Base-by-base conservation (phyloP, 352 stramenopile species). In the Thalassiosira ordinaria region DNA sequence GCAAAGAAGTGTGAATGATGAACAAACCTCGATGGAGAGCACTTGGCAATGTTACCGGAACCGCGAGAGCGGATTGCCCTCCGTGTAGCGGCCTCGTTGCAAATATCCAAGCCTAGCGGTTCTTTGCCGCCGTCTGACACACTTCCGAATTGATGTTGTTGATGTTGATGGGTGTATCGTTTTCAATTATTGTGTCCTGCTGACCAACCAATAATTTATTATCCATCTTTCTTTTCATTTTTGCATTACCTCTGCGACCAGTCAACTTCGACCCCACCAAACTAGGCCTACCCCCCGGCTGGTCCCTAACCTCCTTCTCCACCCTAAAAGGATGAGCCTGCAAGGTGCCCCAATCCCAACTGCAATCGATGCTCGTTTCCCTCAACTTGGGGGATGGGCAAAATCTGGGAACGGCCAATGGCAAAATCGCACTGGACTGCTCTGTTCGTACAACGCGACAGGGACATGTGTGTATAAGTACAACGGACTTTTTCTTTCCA, bases 291-390 rank as follows among this genome's bases (percentile, higher is more conserved):
- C 86, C 88, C 7, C 27, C 75, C n/a, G 44, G 57, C 18, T 93
- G 84, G 84, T 87, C 84, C 0, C 73, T 93, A 47, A 92, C 86
- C 2, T 77, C 85, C 66, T 93, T 73, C 37, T 91, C 81, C 9
- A 69, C 69, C 27, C 91, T 98, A 59, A 98, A 98, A 86, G 96
- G 96, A 84, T 98, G 96, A 93, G 96, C 95, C 85, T 98, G 96
- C 89, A 98, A 98, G 86, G 91, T 98, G 60, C 94, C 96, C 24
- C 96, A 98, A 82, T 85, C 92, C 59, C 96, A 98, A 88, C 86
- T 98, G 69, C 92, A 98, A 74, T 91, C 93, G 49, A 97, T 98
- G 85, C 80, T 98, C 37, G 88, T 94, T 47, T 84, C 95, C 51
- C 82, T 98, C 57, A 82, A 94, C 20, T 95, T 97, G 62, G 95